Evolutionary conservation across 2,329 filamentous ascomycete genomes (phyloP), one percentile per base, ranked within the genome.

Genomic region (Chalara sp.): DNA sequence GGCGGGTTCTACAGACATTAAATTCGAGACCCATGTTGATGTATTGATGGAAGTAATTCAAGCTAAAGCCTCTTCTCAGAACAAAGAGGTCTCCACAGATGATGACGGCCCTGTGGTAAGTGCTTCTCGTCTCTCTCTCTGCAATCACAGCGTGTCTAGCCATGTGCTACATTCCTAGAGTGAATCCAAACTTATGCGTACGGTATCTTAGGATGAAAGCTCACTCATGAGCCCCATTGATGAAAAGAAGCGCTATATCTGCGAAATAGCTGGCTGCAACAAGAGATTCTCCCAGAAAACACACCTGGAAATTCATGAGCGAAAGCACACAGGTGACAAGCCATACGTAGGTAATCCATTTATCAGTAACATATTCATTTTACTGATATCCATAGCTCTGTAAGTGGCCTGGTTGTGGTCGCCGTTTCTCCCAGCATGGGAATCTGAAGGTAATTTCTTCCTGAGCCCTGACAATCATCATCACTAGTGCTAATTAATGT

Each of bases 211-310:
- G 54, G 57, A 56, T 35, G 57, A 61, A 46, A 32, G 35, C n/a
- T 44, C 32, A 11, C 51, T 21, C 13, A 35, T 39, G 12, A 53
- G 57, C 32, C 33, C 48, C 4, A 39, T 57, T 28, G 21, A 21
- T 21, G 21, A 21, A 21, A 69, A 56, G 61, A 93, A 83, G 67
- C 73, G 83, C 61, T 90, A 92, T 66, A 71, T 79, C 13, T 99
- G 93, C 69, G 78, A 76, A 21, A 76, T 89, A 39, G 78, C 82
- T 6, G 80, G 80, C 40, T 97, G 92, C 68, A 75, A 76, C 59
- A 95, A 93, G 73, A 82, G 79, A 55, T 97, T 96, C 68, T 82
- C 81, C 53, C 92, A 97, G 65, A 95, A 92, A 70, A 96, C 91
- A 1, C 92, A 97, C 61, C 77, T 96, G 8, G 87, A 93, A 54